Evolutionary conservation across 2,329 filamentous ascomycete species (phyloP).

Genomic region (Exophiala sp.): DNA sequence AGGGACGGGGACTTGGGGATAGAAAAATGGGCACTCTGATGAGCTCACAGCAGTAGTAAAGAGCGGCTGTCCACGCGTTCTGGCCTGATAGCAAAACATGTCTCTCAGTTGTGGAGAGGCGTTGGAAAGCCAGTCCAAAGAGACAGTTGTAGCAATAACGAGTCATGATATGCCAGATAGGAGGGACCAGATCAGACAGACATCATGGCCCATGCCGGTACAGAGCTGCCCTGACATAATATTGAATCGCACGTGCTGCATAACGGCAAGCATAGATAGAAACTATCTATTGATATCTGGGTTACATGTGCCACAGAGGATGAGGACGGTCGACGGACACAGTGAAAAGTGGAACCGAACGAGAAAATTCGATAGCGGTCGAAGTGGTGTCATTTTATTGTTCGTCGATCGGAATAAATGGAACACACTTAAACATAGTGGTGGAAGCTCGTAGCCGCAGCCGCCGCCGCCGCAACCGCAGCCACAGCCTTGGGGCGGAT

Average conservation of each 20-base stretch:
- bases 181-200: too few species aligned
- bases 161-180: not conserved
- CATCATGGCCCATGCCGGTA: not conserved
- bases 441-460: too few species aligned
- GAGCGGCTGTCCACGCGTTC: not conserved
- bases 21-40: not conserved
- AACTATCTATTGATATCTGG: not conserved
- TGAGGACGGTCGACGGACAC: not conserved
- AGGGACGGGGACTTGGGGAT: not conserved
- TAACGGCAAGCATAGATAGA: not conserved
- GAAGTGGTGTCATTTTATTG: not conserved
- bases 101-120: not conserved
- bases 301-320: not conserved
- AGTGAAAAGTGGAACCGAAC: not conserved
- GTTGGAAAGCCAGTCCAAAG: not conserved
- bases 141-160: not conserved
- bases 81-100: not conserved
- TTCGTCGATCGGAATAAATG: not conserved
- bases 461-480: too few species aligned
- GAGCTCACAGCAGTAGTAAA: not conserved
- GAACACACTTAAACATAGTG: too few species aligned
- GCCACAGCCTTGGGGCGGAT: not conserved
- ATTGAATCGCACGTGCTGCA: not conserved
- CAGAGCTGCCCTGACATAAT: too few species aligned
- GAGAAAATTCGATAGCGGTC: slow-evolving; percentile 1